Conservation (phyloP, 129 eudicot genomes). For the Helichrysum umbraculigerum region DNA sequence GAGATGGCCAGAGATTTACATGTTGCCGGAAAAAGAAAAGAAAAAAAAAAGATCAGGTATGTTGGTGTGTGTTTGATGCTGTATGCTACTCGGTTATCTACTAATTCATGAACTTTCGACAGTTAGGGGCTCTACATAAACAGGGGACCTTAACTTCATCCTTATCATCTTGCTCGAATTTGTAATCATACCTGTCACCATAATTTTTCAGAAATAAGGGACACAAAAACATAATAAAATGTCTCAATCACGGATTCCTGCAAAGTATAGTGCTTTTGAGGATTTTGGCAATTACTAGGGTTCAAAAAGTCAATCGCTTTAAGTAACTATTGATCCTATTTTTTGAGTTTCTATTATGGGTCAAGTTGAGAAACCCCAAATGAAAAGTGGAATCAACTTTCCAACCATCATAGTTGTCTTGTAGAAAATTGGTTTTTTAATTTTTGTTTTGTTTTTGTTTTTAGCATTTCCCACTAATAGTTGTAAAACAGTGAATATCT, state of each 20-base stretch:
- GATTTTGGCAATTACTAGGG: neutral
- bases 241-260: neutral
- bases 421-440: no score
- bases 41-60: neutral
- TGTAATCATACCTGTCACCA: constrained; percentile 77
- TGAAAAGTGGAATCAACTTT: no score
- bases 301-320: neutral
- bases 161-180: constrained; percentile 74
- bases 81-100: constrained; percentile 5
- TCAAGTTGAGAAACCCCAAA: no score
- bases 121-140: constrained; percentile 68
- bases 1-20: constrained; percentile 18
- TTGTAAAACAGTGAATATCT: neutral
- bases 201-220: neutral
- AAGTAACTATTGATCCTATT: neutral
- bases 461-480: no score
- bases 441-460: no score
- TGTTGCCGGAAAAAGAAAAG: neutral
- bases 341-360: no score
- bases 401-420: no score
- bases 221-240: neutral
- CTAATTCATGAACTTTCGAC: constrained; percentile 79
- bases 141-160: constrained; percentile 89
- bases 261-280: neutral
- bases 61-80: constrained; percentile 7